Base-by-base conservation (phyloP, 805 yeast species). In the Metschnikowia baotianmanensis region DNA sequence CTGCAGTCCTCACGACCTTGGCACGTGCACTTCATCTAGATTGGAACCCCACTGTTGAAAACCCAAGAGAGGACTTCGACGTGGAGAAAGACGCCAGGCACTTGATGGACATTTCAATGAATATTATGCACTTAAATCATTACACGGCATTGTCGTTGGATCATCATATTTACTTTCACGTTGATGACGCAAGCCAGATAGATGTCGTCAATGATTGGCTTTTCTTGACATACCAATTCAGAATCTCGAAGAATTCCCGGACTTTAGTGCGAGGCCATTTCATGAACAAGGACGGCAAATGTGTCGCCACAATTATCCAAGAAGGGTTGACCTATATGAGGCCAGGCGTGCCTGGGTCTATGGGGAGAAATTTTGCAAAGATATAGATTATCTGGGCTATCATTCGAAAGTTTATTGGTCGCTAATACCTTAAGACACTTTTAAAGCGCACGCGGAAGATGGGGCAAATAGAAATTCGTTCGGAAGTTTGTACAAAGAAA, bases 71-170 rank as follows among this genome's bases (percentile, higher is more conserved):
- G 37, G 67, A 59, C 16, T 65, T 52, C 28, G 72, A 69, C 47
- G 53, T 55, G 25, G 47, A 38, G 13, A 56, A 52, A 29, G 70
- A 67, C 40, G 71, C 72, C 1, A 44, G 57, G n/a, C 20, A 42
- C 16, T 41, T 63, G 20, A 37, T 50, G 46, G 17, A 34, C 16
- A 21, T 42, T 15, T 34, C 54, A 8, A 38, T 50, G 22, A 50
- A 50, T 30, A 50, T 43, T 3, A 28, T 50, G 33, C 53, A 50
- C 28, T 34, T 69, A 10, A 66, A 59, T 48, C 74, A 69, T 46
- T 69, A 69, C 52, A 64, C 62, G 40, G 74, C 74, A 19, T 69
- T 69, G 74, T 65, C 72, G 5, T 50, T 69, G 21, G 74, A 69
- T 48, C 74, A 69, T 52, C 73, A 69, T 47, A 56, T 69, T 13